These are phyloP conservation scores for Lasiodiplodia citricola DNA, from an alignment of 2,329 filamentous ascomycete species.

Conservation along the genomic window DNA sequence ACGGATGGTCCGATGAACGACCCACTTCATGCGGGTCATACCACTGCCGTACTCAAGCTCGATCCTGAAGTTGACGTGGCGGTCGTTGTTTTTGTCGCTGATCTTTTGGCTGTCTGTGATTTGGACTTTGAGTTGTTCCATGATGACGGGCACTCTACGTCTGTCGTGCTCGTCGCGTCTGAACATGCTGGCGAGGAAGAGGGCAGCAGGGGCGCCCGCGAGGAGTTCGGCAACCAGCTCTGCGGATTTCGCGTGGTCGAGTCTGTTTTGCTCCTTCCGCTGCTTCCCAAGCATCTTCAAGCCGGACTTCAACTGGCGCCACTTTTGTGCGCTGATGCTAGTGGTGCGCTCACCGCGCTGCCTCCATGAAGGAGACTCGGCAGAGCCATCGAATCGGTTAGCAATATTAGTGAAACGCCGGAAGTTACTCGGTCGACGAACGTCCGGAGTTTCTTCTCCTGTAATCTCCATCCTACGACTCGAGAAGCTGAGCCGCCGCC, in stretches of 20 bases:
- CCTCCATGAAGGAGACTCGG: conserved; percentile 50
- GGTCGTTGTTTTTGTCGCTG: conserved; percentile 62
- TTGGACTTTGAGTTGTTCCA: conserved; percentile 90
- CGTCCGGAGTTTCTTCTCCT: conserved; percentile 38
- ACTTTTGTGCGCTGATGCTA: conserved; percentile 72
- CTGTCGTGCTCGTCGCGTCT: conserved; percentile 96
- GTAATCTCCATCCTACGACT: conserved; percentile 42
- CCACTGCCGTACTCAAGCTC: conserved; percentile 96
- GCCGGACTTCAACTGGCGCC: conserved; percentile 91
- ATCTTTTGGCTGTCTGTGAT: conserved; percentile 79
- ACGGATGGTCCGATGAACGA: conserved; percentile 81
- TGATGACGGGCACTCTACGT: conserved; percentile 88
- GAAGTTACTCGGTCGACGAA: conserved; percentile 50
- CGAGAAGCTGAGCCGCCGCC: conserved; percentile 28
- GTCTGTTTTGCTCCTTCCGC: conserved; percentile 80
- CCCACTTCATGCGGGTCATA: conserved; percentile 95
- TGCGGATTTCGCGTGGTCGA: conserved; percentile 93
- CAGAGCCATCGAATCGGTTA: conserved; percentile 39
- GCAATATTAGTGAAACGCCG: conserved; percentile 52
- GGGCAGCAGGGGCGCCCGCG: conserved; percentile 87
- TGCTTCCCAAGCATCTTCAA: conserved; percentile 77
- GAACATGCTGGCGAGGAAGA: conserved; percentile 97
- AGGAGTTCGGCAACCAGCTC: conserved; percentile 95
- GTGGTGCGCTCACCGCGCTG: conserved; percentile 53
- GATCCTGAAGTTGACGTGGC: conserved; percentile 87